Conservation (phyloP, 2,329 filamentous ascomycete genomes). For the Lizonia empirigonia region DNA sequence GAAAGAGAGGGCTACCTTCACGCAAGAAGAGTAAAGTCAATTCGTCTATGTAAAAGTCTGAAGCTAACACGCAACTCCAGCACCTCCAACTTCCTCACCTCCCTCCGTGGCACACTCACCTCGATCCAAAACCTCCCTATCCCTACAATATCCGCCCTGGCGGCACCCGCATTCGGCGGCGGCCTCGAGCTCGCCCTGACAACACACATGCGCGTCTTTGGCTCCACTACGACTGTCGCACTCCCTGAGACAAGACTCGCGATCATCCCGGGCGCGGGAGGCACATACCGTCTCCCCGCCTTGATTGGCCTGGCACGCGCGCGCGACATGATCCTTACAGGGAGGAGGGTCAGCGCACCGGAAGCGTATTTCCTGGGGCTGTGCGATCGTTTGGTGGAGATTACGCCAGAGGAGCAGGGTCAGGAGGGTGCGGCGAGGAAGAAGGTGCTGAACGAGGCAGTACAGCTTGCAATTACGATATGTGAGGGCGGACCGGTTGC, state of each 20-base stretch:
- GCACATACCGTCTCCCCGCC: conserved; percentile 83
- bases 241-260: conserved; percentile 91
- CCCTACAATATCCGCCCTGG: conserved; percentile 87
- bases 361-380: conserved; percentile 93
- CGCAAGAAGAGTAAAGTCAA: conserved; percentile 71
- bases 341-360: conserved; percentile 77
- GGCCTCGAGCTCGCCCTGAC: conserved; percentile 91
- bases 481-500: conserved; percentile 89
- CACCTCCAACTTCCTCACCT: conserved; percentile 76
- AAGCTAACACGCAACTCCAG: conserved; percentile 54
- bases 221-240: conserved; percentile 76
- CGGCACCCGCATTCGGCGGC: conserved; percentile 85
- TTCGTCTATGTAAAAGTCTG: conserved; percentile 1
- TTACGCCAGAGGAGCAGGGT: conserved; percentile 63
- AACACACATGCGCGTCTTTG: conserved; percentile 87
- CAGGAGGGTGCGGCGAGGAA: conserved; percentile 63
- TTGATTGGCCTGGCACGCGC: conserved; percentile 81
- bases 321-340: conserved; percentile 89
- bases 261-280: conserved; percentile 93
- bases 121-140: conserved; percentile 77
- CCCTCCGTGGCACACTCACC: conserved; percentile 76
- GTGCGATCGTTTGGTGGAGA: conserved; percentile 86
- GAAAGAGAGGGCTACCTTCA: conserved; percentile 82
- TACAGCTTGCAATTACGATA: conserved; percentile 80
- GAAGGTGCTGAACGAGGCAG: conserved; percentile 74